Percentiles rank a stretch among this genome's conserved stretches.
Conservation (phyloP, 1,284 basidiomycete genomes). For the Phellopilus nigrolimitatus region DNA sequence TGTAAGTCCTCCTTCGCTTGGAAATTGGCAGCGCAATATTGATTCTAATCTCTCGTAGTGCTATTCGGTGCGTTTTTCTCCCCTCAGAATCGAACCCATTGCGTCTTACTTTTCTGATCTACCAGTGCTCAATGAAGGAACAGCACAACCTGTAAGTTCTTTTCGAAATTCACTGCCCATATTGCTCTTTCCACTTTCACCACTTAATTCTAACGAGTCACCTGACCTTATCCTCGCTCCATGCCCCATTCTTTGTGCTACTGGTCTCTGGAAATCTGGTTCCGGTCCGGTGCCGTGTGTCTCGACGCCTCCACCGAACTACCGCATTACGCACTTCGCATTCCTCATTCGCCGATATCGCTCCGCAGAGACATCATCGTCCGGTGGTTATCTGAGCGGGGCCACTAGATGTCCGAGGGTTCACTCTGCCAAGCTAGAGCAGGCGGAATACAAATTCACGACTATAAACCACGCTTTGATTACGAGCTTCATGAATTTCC, state of each 20-base stretch:
- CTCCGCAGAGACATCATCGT: constrained; percentile 19
- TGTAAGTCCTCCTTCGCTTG: constrained; percentile 44
- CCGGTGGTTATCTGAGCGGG: constrained; percentile 20
- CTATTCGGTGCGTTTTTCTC: constrained; percentile 58
- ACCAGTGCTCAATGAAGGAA: constrained; percentile 87
- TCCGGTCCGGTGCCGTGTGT: constrained; percentile 8
- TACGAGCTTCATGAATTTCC: not conserved
- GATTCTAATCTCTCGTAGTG: constrained; percentile 44
- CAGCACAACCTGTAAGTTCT: constrained; percentile 80
- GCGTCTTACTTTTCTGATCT: constrained; percentile 18
- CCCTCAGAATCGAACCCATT: constrained; percentile 18
- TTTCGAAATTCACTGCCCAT: not conserved
- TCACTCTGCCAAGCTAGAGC: no score
- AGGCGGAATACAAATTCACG: not conserved
- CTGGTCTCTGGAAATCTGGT: not conserved
- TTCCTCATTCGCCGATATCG: not conserved
- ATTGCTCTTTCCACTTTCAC: not conserved
- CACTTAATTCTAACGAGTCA: not conserved
- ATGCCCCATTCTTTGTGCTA: not conserved
- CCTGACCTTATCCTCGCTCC: not conserved
- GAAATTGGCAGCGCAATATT: constrained; percentile 1
- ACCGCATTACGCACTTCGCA: not conserved
- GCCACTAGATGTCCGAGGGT: constrained; percentile 7
- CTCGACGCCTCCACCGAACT: not conserved
- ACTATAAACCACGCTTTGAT: not conserved